phyloP scores from a whole-genome alignment of 352 stramenopile genomes.

The Aphanomyces invadans region DNA sequence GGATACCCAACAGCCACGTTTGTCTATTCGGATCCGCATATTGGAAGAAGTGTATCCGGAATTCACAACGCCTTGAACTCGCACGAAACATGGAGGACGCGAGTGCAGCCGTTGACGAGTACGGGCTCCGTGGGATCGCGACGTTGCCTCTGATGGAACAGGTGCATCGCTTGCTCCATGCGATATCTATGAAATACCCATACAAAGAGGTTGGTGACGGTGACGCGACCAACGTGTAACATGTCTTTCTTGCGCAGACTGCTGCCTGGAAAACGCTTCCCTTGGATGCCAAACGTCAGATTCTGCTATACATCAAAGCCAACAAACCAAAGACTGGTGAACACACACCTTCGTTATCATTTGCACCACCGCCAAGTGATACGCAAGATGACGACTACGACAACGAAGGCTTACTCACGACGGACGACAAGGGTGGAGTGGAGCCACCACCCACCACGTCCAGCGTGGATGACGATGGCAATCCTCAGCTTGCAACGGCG shows the following conservation, averaged over 20 bases:
- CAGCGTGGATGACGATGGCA: not conserved
- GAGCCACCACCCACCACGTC: not conserved
- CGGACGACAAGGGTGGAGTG: not conserved
- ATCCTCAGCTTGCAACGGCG: not conserved
- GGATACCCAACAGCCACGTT: not conserved
- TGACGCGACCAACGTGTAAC: not conserved
- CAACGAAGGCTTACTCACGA: conserved; percentile 4
- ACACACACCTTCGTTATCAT: conserved; percentile 20
- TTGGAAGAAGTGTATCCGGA: too few relatives aligned
- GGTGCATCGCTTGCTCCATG: conserved; percentile 76
- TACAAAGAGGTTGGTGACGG: conserved; percentile 56
- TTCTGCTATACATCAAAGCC: conserved; percentile 75
- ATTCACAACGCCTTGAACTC: not conserved
- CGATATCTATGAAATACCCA: conserved; percentile 70
- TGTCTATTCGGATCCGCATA: not conserved
- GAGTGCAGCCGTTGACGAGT: conserved; percentile 35
- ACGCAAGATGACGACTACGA: conserved; percentile 24
- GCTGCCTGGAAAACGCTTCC: conserved; percentile 64
- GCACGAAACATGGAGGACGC: conserved; percentile 26
- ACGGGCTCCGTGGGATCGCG: conserved; percentile 54
- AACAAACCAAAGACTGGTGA: conserved; percentile 32
- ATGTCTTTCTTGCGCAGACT: conserved; percentile 35
- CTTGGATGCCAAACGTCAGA: conserved; percentile 67
- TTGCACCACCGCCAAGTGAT: not conserved
- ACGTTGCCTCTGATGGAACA: conserved; percentile 71